A percentile compares a stretch with the other conserved stretches of the same genome.
Conservation (phyloP, 2,329 filamentous ascomycete genomes). For the Colletotrichum destructivum region DNA sequence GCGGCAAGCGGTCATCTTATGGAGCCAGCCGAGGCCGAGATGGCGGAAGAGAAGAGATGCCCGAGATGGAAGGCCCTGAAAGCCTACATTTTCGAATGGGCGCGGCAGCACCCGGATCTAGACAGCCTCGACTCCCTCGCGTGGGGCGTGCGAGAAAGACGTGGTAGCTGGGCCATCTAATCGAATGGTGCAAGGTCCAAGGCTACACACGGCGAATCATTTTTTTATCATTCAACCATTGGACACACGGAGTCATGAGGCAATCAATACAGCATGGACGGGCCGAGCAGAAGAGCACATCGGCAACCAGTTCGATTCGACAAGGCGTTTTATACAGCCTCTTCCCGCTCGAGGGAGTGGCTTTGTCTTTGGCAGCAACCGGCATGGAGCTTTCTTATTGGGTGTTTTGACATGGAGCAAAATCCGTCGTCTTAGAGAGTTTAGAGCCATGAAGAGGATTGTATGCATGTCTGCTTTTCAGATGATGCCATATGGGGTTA, state of each 20-base stretch:
- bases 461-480: constrained; percentile 26
- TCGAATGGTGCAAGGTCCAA: background rate
- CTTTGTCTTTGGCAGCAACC: constrained; percentile 17
- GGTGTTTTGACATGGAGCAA: constrained; percentile 34
- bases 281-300: background rate
- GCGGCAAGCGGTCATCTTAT: constrained; percentile 81
- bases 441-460: constrained; percentile 29
- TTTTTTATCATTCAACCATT: background rate
- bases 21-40: constrained; percentile 63
- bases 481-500: constrained; percentile 31
- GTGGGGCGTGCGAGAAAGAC: constrained; percentile 78
- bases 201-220: background rate
- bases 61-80: constrained; percentile 88
- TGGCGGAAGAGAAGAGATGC: constrained; percentile 67
- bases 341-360: constrained; percentile 4
- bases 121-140: constrained; percentile 71
- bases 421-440: constrained; percentile 14
- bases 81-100: constrained; percentile 91
- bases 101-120: constrained; percentile 85
- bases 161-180: constrained; percentile 80
- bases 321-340: constrained; percentile 28
- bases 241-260: background rate
- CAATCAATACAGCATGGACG: constrained; percentile 12
- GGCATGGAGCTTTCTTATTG: constrained; percentile 9
- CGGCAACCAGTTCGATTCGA: constrained; percentile 22